A percentile compares a stretch with the other conserved stretches of the same genome.
Evolutionary conservation across 139 green algal genomes (phyloP).

Genomic region (Coelastrella sp.): DNA sequence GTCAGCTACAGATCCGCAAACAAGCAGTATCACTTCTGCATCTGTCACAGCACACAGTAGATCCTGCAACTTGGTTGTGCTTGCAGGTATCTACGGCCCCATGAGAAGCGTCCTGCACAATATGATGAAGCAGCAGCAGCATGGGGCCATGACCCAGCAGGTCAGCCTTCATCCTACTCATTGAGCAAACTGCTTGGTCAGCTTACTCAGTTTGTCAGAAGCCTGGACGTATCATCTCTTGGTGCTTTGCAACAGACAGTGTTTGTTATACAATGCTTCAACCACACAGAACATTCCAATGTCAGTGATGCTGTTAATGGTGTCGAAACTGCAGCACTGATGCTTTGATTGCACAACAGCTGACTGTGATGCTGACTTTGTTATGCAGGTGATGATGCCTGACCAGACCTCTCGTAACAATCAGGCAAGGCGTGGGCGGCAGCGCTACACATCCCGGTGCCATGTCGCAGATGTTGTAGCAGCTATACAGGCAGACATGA

Average conservation of each 20-base stretch:
- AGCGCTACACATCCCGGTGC: slow-evolving; percentile 38
- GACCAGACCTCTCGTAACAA: not conserved
- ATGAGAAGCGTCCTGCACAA: slow-evolving; percentile 37
- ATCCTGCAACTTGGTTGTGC: too few species aligned
- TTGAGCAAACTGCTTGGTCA: too few species aligned
- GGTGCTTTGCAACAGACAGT: too few species aligned
- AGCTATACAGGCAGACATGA: slow-evolving; percentile 43
- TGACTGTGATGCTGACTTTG: not conserved
- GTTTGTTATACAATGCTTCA: too few species aligned
- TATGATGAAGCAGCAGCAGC: not conserved
- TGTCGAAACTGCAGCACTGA: too few species aligned
- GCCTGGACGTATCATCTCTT: too few species aligned
- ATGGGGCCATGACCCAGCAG: too few species aligned
- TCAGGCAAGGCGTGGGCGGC: not conserved
- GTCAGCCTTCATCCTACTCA: too few species aligned
- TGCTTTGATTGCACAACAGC: not conserved
- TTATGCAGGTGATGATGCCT: not conserved
- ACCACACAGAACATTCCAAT: too few species aligned
- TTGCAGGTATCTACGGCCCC: slow-evolving; percentile 39
- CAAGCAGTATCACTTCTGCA: not conserved
- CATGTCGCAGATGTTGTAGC: slow-evolving; percentile 34
- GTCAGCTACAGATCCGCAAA: not conserved
- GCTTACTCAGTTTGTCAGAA: too few species aligned
- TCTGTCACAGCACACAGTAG: too few species aligned
- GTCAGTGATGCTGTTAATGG: too few species aligned